These are phyloP conservation scores for Botrytis squamosa DNA, from an alignment of 2,329 filamentous ascomycete genomes.

Conservation along the genomic window DNA sequence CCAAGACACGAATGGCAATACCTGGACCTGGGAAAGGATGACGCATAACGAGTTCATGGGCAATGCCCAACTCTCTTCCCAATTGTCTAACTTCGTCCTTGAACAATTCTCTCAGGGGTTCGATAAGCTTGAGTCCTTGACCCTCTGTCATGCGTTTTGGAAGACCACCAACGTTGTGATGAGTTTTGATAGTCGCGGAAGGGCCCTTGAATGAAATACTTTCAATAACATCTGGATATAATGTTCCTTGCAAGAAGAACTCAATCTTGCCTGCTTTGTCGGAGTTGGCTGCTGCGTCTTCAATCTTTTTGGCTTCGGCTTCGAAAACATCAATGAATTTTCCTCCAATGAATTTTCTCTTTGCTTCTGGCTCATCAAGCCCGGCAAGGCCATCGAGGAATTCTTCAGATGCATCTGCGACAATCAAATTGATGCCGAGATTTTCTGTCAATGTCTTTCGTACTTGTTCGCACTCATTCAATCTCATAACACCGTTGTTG, in stretches of 20 bases:
- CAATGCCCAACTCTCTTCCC: slow-evolving; percentile 68
- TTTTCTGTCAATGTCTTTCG: slow-evolving; percentile 75
- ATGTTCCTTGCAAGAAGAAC: slow-evolving; percentile 77
- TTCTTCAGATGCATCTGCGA: slow-evolving; percentile 73
- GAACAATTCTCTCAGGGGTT: slow-evolving; percentile 77
- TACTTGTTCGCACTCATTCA: slow-evolving; percentile 81
- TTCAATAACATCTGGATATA: slow-evolving; percentile 65
- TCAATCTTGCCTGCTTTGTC: slow-evolving; percentile 71
- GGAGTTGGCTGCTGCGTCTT: slow-evolving; percentile 66
- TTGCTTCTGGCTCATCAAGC: slow-evolving; percentile 77
- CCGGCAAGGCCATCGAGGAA: slow-evolving; percentile 79
- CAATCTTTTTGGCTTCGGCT: slow-evolving; percentile 71
- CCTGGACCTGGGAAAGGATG: slow-evolving; percentile 77
- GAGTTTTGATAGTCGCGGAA: slow-evolving; percentile 70
- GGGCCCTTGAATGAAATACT: slow-evolving; percentile 71
- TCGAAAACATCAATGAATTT: slow-evolving; percentile 82
- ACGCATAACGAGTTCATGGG: slow-evolving; percentile 72
- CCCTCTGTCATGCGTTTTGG: slow-evolving; percentile 54
- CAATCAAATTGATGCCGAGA: slow-evolving; percentile 85
- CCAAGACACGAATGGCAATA: slow-evolving; percentile 69
- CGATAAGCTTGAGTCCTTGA: slow-evolving; percentile 63
- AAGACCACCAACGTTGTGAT: slow-evolving; percentile 69
- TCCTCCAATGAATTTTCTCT: slow-evolving; percentile 86
- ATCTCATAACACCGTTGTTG: slow-evolving; percentile 80
- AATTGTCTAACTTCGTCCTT: slow-evolving; percentile 77